Conservation (phyloP, 106 monocot species). For the Hemerocallis citrina region DNA sequence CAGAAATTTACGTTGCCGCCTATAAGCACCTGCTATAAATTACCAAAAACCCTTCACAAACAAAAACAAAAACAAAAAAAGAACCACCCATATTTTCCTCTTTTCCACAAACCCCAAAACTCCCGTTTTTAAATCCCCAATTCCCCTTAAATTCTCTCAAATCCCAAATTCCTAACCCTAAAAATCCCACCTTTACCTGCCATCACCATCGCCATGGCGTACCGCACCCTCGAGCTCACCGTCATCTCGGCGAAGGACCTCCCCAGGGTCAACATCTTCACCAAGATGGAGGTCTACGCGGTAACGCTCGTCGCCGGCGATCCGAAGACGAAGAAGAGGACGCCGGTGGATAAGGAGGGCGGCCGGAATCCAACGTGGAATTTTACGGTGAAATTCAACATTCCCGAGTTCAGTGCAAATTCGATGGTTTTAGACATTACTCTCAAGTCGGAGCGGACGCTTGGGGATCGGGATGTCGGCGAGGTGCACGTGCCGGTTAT, state of each 20-base stretch:
- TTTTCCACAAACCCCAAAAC: neutral
- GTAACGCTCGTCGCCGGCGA: constrained; percentile 57
- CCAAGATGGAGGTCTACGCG: constrained; percentile 86
- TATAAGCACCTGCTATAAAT: too few relatives aligned
- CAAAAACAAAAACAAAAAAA: too few relatives aligned
- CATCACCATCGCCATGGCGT: constrained; percentile 22
- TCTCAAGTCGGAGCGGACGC: constrained; percentile 41
- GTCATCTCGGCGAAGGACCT: constrained; percentile 83
- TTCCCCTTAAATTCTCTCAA: neutral
- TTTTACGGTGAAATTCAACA: constrained; percentile 38
- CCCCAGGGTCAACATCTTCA: constrained; percentile 50
- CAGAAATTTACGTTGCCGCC: too few relatives aligned
- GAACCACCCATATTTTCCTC: constrained; percentile 3
- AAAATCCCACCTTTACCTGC: neutral
- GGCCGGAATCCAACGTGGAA: constrained; percentile 75
- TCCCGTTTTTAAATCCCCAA: neutral
- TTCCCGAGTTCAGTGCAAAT: constrained; percentile 24
- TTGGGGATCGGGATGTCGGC: constrained; percentile 81
- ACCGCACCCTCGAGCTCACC: constrained; percentile 53
- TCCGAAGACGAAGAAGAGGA: constrained; percentile 37
- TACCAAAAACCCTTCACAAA: too few relatives aligned
- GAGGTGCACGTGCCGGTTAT: constrained; percentile 64
- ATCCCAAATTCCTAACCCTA: neutral
- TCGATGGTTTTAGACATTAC: constrained; percentile 36
- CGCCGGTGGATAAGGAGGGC: constrained; percentile 39